Percentiles rank a stretch among this genome's conserved stretches.
These are phyloP conservation scores for Tephrocybe sp. DNA, from an alignment of 768 basidiomycete genomes.

Conservation along the genomic window DNA sequence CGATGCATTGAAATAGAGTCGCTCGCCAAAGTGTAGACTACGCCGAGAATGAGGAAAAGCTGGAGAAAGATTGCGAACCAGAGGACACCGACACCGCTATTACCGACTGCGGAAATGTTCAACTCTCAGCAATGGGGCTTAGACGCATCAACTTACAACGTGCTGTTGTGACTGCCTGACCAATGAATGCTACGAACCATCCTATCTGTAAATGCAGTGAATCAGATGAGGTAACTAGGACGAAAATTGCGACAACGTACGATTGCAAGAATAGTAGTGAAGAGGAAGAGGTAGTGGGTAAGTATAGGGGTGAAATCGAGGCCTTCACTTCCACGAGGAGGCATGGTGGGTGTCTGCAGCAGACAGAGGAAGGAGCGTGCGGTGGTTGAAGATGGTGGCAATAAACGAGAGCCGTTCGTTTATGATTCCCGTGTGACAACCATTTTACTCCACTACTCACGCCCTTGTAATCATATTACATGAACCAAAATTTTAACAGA, in stretches of 20 bases:
- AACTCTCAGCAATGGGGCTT: conserved; percentile 8
- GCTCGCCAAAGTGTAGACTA: conserved; percentile 75
- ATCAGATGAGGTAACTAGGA: conserved; percentile 9
- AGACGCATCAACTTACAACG: conserved; percentile 34
- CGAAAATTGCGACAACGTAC: conserved; percentile 40
- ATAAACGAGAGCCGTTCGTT: conserved; percentile 2
- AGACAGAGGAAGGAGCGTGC: conserved; percentile 4
- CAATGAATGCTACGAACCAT: conserved; percentile 79
- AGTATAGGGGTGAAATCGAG: conserved; percentile 87
- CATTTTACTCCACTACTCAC: conserved; percentile 2
- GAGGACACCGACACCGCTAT: conserved; percentile 51
- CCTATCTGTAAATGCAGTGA: conserved; percentile 48
- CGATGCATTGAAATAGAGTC: conserved; percentile 94
- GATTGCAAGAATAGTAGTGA: conserved; percentile 78
- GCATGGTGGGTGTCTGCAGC: conserved; percentile 29
- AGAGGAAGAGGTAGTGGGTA: conserved; percentile 88
- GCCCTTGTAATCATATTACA: not conserved
- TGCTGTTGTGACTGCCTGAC: conserved; percentile 63
- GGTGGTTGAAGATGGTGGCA: conserved; percentile 1
- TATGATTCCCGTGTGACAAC: conserved; percentile 10
- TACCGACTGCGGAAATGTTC: conserved; percentile 30
- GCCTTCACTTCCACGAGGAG: conserved; percentile 58
- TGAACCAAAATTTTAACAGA: too few species aligned
- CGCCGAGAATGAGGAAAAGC: conserved; percentile 66
- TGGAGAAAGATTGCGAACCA: conserved; percentile 89